A percentile compares a stretch with the other conserved stretches of the same genome.
phyloP scores from a whole-genome alignment of 2,329 filamentous ascomycete genomes.

The Cryphonectria radicalis region DNA sequence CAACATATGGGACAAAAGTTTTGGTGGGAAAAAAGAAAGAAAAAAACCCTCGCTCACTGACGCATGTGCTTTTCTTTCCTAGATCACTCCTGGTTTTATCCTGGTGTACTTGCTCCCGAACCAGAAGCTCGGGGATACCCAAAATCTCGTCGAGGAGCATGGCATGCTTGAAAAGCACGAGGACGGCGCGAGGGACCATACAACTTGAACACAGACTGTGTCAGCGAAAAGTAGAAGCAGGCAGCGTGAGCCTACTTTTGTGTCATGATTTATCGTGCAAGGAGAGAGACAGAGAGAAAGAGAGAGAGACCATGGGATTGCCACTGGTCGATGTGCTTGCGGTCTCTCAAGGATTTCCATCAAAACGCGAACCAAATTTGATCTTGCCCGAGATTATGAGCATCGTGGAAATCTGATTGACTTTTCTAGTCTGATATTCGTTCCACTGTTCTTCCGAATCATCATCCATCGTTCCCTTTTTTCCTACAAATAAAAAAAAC shows the following conservation, averaged over 20 bases:
- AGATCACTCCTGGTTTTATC: conserved; percentile 15
- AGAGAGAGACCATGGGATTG: too few species aligned
- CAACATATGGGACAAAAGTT: neutral
- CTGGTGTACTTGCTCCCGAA: conserved; percentile 22
- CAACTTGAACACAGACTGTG: neutral
- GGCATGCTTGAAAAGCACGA: conserved; percentile 8
- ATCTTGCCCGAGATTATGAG: neutral
- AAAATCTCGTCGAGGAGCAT: conserved; percentile 17
- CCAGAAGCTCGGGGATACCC: conserved; percentile 15
- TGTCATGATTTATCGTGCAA: too few species aligned
- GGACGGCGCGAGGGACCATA: neutral
- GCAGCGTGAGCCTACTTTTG: too few species aligned
- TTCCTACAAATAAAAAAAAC: neutral
- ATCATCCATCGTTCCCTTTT: neutral
- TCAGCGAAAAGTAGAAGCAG: neutral
- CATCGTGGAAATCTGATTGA: neutral
- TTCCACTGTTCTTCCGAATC: neutral
- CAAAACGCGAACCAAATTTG: neutral
- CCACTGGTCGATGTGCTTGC: too few species aligned
- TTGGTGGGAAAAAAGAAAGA: neutral
- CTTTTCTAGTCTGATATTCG: neutral
- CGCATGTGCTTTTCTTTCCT: neutral
- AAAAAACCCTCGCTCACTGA: neutral
- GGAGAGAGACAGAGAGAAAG: too few species aligned
- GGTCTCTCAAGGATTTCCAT: neutral